Conservation (phyloP, 345 rosid genomes). For the Cardamine occulta region DNA sequence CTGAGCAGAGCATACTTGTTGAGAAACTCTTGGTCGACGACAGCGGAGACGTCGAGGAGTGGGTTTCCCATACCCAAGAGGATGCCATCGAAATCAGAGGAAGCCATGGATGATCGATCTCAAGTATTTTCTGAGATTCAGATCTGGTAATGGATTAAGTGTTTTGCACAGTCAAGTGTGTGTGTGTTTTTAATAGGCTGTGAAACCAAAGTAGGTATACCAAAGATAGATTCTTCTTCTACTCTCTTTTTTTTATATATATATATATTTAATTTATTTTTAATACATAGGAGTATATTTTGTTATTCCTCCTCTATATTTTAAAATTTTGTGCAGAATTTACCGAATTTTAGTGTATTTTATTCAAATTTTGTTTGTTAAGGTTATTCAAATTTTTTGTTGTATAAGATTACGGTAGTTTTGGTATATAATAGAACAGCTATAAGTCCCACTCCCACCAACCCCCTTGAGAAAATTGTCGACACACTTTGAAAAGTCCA, state of each 20-base stretch:
- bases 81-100: slow-evolving; percentile 55
- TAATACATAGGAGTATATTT: background rate
- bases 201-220: slow-evolving; percentile 16
- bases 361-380: background rate
- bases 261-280: background rate
- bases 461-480: slow-evolving; percentile 21
- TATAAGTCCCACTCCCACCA: slow-evolving; percentile 32
- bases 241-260: too few species aligned
- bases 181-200: too few species aligned
- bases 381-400: background rate
- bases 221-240: slow-evolving; percentile 20
- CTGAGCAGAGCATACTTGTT: slow-evolving; percentile 48
- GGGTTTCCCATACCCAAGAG: slow-evolving; percentile 97
- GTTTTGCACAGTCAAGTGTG: background rate
- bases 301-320: too few species aligned
- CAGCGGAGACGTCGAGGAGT: slow-evolving; percentile 96
- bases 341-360: background rate
- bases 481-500: slow-evolving; percentile 12
- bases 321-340: background rate
- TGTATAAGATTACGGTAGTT: background rate
- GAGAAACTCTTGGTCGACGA: slow-evolving; percentile 87
- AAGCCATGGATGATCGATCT: slow-evolving; percentile 53
- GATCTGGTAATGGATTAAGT: slow-evolving; percentile 34
- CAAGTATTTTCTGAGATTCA: slow-evolving; percentile 18
- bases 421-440: background rate